Conservation (phyloP, 345 rosid genomes). For the Zanthoxylum bungeanum region DNA sequence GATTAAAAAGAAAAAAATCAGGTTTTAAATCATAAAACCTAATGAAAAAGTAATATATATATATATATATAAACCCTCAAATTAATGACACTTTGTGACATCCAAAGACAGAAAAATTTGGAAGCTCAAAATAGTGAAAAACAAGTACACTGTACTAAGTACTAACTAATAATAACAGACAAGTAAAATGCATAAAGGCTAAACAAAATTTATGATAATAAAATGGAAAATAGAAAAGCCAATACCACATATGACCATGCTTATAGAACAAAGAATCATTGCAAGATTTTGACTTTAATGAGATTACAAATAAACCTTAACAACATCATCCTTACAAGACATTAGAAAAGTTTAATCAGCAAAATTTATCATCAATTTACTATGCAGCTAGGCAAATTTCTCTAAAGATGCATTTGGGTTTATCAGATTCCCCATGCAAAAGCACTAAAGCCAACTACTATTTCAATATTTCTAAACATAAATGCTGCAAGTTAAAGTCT, state of each 20-base stretch:
- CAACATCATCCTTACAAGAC: not conserved
- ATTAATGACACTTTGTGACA: no score
- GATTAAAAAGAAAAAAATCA: not conserved
- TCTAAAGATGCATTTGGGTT: not conserved
- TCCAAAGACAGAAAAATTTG: not conserved
- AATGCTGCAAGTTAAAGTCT: not conserved
- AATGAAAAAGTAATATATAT: no score
- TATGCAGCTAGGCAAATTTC: not conserved
- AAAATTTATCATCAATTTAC: not conserved
- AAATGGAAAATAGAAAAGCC: not conserved
- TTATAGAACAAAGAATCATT: not conserved
- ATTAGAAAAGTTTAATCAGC: no score
- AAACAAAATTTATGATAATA: no score
- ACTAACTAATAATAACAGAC: no score
- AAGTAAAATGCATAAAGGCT: not conserved
- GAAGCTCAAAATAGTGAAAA: not conserved
- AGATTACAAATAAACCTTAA: not conserved
- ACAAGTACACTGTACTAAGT: no score
- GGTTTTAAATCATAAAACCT: no score
- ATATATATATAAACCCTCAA: no score
- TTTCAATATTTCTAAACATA: not conserved
- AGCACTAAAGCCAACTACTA: not conserved
- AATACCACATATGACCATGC: not conserved
- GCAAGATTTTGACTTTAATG: not conserved
- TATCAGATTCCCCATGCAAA: not conserved